Evolutionary conservation across 2,329 filamentous ascomycete species (phyloP), one percentile per base, ranked within the genome.

Genomic region (Aspergillus sojae): DNA sequence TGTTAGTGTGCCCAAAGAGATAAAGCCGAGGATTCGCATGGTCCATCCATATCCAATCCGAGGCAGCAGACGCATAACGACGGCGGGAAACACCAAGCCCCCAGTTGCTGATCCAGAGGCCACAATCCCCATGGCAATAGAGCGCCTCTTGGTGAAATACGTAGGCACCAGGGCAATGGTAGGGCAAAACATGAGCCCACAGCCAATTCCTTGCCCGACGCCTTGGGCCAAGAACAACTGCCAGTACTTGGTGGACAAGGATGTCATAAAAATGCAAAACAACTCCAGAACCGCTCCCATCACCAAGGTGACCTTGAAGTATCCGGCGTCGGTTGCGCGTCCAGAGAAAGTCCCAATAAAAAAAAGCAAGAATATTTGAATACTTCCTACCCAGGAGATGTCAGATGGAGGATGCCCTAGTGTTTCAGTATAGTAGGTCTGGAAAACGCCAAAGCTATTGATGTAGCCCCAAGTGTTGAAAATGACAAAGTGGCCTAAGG

Each of bases 1-100:
- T 1, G 80, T 72, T 4, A 80, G 69, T 0, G 81, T 79, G 0
- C 77, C 81, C 2, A 89, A 67, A 30, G 87, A 85, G 36, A 91
- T 81, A 58, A 91, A 84, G 0, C 85, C 88, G 65, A 89, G 81
- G 0, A 84, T 82, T 0, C 88, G 80, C n/a, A 89, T 82, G 0
- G 89, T 88, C 87, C 88, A 90, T 0, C 81, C 80, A 69, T 89
- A 91, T 0, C 89, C 89, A 4, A 90, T 77, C 21, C 78, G 80
- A 0, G 87, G 85, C 1, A 89, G 76, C 12, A 90, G 75, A 60
- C 87, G 83, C 69, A 83, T 79, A 1, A 85, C 80, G 21, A 87
- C 81, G 1, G 86, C 79, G 0, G 89, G 88, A 70, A 89, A 91
- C 3, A 91, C 80, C 26, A 90, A 77, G 0, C 88, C 88, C 1